phyloP scores from a whole-genome alignment of 257 asterid genomes.

The Fraxinus quadrangulata region DNA sequence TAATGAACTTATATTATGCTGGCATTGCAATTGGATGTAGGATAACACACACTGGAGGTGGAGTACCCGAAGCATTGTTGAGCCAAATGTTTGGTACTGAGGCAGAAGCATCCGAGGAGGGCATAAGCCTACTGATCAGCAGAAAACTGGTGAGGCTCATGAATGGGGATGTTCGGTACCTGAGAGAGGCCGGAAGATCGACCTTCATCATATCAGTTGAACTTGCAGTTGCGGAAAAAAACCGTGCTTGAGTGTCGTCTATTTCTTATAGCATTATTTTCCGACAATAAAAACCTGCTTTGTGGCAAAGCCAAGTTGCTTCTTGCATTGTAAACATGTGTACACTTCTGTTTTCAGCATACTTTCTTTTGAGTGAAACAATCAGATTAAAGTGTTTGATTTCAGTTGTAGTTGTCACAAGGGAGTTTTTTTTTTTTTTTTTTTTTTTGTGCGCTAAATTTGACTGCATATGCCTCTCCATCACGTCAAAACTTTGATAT shows the following conservation, averaged over 20 bases:
- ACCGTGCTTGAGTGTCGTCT: constrained; percentile 16
- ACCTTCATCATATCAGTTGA: constrained; percentile 75
- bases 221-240: constrained; percentile 65
- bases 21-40: constrained; percentile 38
- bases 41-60: constrained; percentile 79
- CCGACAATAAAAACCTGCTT: neutral
- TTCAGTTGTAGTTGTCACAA: neutral
- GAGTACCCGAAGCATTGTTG: constrained; percentile 74
- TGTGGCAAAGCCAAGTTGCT: neutral
- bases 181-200: constrained; percentile 74
- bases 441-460: neutral
- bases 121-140: constrained; percentile 78
- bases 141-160: constrained; percentile 84
- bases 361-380: neutral
- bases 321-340: neutral
- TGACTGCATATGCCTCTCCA: neutral
- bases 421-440: neutral
- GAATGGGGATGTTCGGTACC: constrained; percentile 95
- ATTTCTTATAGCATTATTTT: neutral
- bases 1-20: neutral
- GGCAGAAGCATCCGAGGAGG: constrained; percentile 70
- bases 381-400: neutral
- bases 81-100: constrained; percentile 74
- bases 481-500: too few species aligned
- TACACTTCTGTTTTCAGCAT: neutral